phyloP scores from a whole-genome alignment of 768 basidiomycete species.

The Pleurotus tuoliensis region DNA sequence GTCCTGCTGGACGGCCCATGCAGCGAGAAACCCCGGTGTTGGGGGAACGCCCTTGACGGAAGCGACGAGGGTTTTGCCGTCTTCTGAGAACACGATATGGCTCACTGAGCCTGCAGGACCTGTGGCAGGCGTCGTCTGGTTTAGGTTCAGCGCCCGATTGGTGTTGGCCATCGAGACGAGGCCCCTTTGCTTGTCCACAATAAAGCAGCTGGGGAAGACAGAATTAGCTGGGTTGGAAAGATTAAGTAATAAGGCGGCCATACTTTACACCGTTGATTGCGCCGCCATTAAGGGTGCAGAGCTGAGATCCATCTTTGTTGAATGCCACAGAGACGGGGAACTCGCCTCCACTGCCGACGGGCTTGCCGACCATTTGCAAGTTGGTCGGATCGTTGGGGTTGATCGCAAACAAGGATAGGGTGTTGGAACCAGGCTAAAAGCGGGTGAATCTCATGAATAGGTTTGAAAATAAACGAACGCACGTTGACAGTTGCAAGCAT shows the following conservation, averaged over 20 bases:
- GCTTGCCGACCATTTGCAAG: constrained; percentile 38
- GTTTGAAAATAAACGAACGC: background rate
- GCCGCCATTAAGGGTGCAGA: constrained; percentile 42
- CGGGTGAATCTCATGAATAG: background rate
- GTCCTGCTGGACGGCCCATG: constrained; percentile 41
- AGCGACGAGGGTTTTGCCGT: constrained; percentile 38
- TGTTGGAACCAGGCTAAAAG: constrained; percentile 43
- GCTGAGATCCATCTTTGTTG: constrained; percentile 26
- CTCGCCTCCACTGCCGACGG: constrained; percentile 41
- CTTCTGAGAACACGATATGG: constrained; percentile 45
- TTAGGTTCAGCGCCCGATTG: constrained; percentile 37
- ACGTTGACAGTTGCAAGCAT: constrained; percentile 35
- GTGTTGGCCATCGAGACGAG: constrained; percentile 36
- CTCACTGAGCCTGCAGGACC: constrained; percentile 42
- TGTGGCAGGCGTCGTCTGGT: constrained; percentile 48
- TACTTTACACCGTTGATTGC: constrained; percentile 38
- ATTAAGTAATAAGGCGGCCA: background rate
- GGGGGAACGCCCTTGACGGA: constrained; percentile 48
- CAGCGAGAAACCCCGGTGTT: constrained; percentile 45
- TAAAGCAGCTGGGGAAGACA: constrained; percentile 34
- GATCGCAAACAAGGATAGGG: constrained; percentile 35
- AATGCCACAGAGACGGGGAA: constrained; percentile 46
- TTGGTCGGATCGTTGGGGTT: constrained; percentile 38
- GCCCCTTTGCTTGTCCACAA: constrained; percentile 36
- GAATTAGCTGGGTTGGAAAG: background rate